Conservation (phyloP, 768 basidiomycete genomes). For the Lanmaoa rubissima region DNA sequence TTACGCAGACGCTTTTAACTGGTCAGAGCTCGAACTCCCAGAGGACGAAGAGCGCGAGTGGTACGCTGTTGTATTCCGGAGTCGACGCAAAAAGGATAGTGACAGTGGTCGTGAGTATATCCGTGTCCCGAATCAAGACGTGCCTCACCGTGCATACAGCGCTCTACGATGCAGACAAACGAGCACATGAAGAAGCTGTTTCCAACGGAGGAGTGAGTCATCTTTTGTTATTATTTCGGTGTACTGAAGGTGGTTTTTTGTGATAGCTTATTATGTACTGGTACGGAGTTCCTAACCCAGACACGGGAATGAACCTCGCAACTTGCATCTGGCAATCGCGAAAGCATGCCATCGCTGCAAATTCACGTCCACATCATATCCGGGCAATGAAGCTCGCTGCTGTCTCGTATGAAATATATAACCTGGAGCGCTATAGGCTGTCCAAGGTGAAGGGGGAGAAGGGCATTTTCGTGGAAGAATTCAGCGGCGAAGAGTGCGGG, state of each 20-base stretch:
- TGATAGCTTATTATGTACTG: slow-evolving; percentile 83
- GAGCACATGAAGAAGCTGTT: slow-evolving; percentile 92
- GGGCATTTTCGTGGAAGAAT: slow-evolving; percentile 57
- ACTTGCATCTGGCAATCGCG: slow-evolving; percentile 96
- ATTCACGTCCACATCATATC: slow-evolving; percentile 75
- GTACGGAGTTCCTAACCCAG: slow-evolving; percentile 81
- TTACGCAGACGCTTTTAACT: slow-evolving; percentile 87
- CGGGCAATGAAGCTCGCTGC: slow-evolving; percentile 81
- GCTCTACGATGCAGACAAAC: slow-evolving; percentile 82
- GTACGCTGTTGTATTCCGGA: slow-evolving; percentile 92
- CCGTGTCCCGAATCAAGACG: background rate
- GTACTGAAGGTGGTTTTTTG: slow-evolving; percentile 1
- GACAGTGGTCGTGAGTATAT: slow-evolving; percentile 57
- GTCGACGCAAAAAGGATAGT: slow-evolving; percentile 67
- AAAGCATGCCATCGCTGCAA: slow-evolving; percentile 78
- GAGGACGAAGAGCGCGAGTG: slow-evolving; percentile 76
- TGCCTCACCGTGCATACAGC: slow-evolving; percentile 39
- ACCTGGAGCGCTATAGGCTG: slow-evolving; percentile 72
- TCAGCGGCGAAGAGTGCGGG: slow-evolving; percentile 61
- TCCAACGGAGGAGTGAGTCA: slow-evolving; percentile 74
- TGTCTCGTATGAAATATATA: slow-evolving; percentile 73
- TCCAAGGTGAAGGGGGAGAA: slow-evolving; percentile 61
- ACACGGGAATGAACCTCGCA: slow-evolving; percentile 83
- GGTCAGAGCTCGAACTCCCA: slow-evolving; percentile 68
- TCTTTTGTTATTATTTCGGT: background rate